phyloP scores from a whole-genome alignment of 768 basidiomycete genomes.

The Tylopilus plumbeoviolaceoides region DNA sequence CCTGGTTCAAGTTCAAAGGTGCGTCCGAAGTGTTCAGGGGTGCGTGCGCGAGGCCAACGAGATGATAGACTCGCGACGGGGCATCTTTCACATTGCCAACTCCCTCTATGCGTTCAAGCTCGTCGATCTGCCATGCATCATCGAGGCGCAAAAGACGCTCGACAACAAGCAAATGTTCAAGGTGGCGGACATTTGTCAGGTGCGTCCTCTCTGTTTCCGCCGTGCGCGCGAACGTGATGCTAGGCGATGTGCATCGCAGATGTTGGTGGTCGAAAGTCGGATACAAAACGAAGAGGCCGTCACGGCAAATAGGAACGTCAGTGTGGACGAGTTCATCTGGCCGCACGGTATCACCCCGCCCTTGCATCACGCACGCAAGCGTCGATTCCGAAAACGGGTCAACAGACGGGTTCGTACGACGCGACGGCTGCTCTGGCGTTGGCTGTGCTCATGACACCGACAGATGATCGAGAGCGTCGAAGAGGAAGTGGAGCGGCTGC shows the following conservation, averaged over 20 bases:
- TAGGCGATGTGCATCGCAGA: slow-evolving; percentile 44
- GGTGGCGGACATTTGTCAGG: slow-evolving; percentile 97
- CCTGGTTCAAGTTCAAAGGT: slow-evolving; percentile 99
- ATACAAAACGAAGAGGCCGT: slow-evolving; percentile 67
- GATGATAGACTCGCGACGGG: slow-evolving; percentile 78
- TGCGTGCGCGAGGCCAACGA: slow-evolving; percentile 9
- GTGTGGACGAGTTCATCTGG: slow-evolving; percentile 95
- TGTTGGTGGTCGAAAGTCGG: slow-evolving; percentile 85
- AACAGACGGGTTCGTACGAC: slow-evolving; percentile 62
- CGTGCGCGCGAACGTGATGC: slow-evolving; percentile 3
- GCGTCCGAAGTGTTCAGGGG: neutral
- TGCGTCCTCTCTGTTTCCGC: slow-evolving; percentile 27
- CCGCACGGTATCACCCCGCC: slow-evolving; percentile 96
- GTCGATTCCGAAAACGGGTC: slow-evolving; percentile 87
- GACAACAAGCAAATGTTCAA: slow-evolving; percentile 99
- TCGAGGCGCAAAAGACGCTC: slow-evolving; percentile 93
- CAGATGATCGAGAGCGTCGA: slow-evolving; percentile 95
- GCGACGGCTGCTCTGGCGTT: neutral
- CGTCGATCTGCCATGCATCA: slow-evolving; percentile 91
- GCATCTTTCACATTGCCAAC: slow-evolving; percentile 82
- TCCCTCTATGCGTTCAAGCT: slow-evolving; percentile 85
- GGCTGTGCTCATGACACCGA: slow-evolving; percentile 4
- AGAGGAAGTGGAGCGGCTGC: slow-evolving; percentile 82
- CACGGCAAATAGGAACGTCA: slow-evolving; percentile 64
- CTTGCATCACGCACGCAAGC: slow-evolving; percentile 82